phyloP scores from a whole-genome alignment of 2,329 filamentous ascomycete genomes.

The Ophiostoma populinum region DNA sequence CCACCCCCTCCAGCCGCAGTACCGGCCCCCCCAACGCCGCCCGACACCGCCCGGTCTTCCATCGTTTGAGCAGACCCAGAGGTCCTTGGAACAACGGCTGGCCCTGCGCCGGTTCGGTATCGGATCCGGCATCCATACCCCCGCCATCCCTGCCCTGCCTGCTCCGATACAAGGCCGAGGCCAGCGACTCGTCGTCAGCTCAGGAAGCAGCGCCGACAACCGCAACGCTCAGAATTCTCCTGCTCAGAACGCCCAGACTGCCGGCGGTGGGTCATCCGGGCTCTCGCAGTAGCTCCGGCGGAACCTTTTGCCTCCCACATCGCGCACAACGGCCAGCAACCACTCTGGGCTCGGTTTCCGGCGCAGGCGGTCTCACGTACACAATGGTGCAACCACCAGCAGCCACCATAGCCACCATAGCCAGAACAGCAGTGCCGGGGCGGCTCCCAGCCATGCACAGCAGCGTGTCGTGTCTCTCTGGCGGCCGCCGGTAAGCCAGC shows the following conservation, averaged over 20 bases:
- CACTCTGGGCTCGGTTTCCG: background rate
- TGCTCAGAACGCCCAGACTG: no score
- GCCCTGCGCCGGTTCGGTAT: constrained; percentile 2
- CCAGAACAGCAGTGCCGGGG: background rate
- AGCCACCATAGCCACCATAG: background rate
- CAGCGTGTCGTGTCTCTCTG: constrained; percentile 3
- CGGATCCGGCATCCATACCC: no score
- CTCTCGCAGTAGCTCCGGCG: no score
- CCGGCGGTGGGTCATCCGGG: no score
- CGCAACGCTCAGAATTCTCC: no score
- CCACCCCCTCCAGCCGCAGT: constrained; percentile 8
- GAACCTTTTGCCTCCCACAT: no score
- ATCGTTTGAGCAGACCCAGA: constrained; percentile 8
- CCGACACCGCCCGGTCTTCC: constrained; percentile 11
- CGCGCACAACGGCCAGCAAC: no score
- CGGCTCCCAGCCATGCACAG: background rate
- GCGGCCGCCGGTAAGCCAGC: constrained; percentile 11
- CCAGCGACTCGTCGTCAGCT: no score
- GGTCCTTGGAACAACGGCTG: constrained; percentile 3
- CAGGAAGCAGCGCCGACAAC: no score
- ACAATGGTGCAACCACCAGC: background rate
- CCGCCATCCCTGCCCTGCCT: no score
- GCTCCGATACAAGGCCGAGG: no score
- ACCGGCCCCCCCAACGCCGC: constrained; percentile 7
- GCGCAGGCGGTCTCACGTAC: background rate